Conservation (phyloP, 2,329 filamentous ascomycete genomes). For the Zasmidium cellare region DNA sequence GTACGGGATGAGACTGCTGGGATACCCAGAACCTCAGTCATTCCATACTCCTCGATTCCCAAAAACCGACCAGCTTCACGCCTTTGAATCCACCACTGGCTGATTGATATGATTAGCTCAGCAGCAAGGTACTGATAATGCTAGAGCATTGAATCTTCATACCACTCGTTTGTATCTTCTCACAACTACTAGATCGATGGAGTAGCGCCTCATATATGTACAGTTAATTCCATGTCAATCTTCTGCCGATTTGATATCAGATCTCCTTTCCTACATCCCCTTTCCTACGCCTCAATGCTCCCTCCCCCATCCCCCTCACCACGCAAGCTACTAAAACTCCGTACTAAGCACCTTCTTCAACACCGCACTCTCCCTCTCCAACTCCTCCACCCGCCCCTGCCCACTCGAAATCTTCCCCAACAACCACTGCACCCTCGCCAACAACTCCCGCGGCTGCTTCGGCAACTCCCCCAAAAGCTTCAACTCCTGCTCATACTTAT, state of each 20-base stretch:
- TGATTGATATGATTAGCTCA: no score
- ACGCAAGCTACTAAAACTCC: constrained; percentile 45
- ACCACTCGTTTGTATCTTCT: no score
- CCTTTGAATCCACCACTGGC: no score
- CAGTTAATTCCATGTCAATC: not conserved
- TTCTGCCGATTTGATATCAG: not conserved
- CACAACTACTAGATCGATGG: no score
- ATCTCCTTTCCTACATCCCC: no score
- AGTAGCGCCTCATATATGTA: not conserved
- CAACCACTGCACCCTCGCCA: constrained; percentile 68
- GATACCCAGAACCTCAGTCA: no score
- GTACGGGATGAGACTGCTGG: no score
- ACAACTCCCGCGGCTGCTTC: constrained; percentile 68
- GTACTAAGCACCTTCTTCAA: constrained; percentile 70
- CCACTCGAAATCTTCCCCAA: constrained; percentile 70
- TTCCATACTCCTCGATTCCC: no score
- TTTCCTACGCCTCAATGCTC: not conserved
- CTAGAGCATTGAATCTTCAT: no score
- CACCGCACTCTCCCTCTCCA: constrained; percentile 68
- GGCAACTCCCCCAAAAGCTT: constrained; percentile 68
- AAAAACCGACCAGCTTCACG: no score
- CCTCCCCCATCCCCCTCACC: not conserved
- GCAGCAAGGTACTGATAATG: no score
- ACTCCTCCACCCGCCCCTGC: constrained; percentile 71
- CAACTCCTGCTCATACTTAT: constrained; percentile 78